These are phyloP conservation scores for Scutellaria baicalensis DNA, from an alignment of 257 asterid species.

Conservation along the genomic window DNA sequence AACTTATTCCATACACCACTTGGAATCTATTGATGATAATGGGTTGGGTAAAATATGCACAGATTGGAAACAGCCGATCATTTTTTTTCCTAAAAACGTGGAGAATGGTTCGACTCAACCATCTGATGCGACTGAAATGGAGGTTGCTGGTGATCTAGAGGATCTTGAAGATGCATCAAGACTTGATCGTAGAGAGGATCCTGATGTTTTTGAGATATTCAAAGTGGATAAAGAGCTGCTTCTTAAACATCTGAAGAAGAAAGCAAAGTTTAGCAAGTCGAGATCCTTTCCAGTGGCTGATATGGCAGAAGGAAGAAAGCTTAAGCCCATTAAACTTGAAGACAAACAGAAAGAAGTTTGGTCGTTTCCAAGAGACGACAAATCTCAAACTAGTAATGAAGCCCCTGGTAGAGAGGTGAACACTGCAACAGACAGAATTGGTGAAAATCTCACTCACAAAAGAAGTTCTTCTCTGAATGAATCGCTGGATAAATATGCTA, in stretches of 20 bases:
- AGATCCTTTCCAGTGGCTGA: constrained; percentile 60
- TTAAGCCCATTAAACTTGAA: constrained; percentile 57
- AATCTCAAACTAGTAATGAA: not conserved
- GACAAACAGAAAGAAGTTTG: constrained; percentile 68
- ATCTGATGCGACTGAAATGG: not conserved
- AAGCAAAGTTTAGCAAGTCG: constrained; percentile 41
- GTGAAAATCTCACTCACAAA: constrained; percentile 19
- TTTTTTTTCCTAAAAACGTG: constrained; percentile 26
- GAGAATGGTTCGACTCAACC: constrained; percentile 15
- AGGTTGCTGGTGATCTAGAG: not conserved
- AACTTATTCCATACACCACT: constrained; percentile 62
- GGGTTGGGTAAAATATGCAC: constrained; percentile 21
- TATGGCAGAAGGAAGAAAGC: constrained; percentile 20
- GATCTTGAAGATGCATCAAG: constrained; percentile 11
- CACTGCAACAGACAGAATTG: not conserved
- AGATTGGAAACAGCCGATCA: constrained; percentile 34
- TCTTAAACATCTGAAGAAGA: constrained; percentile 21
- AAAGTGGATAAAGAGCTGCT: constrained; percentile 47
- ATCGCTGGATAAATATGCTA: constrained; percentile 48
- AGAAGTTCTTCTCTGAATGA: constrained; percentile 61
- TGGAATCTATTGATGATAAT: constrained; percentile 30
- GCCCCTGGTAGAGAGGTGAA: not conserved
- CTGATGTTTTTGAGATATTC: constrained; percentile 37
- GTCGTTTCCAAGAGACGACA: constrained; percentile 35
- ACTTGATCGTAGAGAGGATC: not conserved